These are phyloP conservation scores for Rasamsonia emersonii DNA, from an alignment of 2,329 filamentous ascomycete genomes.

Conservation along the genomic window DNA sequence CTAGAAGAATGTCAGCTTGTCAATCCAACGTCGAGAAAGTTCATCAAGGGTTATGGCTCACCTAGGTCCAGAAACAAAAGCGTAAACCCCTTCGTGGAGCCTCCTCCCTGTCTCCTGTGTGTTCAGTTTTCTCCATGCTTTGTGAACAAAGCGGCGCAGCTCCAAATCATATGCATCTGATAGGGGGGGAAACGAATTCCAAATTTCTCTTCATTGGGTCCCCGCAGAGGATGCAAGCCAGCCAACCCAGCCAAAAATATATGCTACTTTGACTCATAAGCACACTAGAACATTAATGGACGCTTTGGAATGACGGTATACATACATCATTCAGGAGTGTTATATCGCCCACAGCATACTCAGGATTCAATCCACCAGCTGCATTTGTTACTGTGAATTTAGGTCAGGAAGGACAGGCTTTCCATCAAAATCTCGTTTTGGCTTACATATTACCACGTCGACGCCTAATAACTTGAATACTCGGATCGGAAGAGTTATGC, in stretches of 20 bases:
- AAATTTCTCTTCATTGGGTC: conserved; percentile 55
- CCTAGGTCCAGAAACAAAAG: conserved; percentile 55
- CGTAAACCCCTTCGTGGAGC: conserved; percentile 58
- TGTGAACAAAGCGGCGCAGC: conserved; percentile 49
- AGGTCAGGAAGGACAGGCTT: conserved; percentile 8
- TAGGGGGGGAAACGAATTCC: conserved; percentile 53
- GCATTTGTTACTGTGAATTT: conserved; percentile 52
- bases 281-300: conserved; percentile 2
- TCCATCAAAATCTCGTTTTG: conserved; percentile 3
- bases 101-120: conserved; percentile 39
- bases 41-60: too few species aligned
- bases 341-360: conserved; percentile 57
- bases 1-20: conserved; percentile 23
- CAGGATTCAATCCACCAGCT: conserved; percentile 56
- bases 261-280: conserved; percentile 36
- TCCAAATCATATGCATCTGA: conserved; percentile 59
- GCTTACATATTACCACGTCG: conserved; percentile 48
- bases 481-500: conserved; percentile 55
- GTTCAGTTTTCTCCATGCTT: conserved; percentile 45
- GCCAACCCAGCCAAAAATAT: conserved; percentile 55
- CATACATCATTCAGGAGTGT: conserved; percentile 56
- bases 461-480: conserved; percentile 56
- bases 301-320: conserved; percentile 1
- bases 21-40: conserved; percentile 1
- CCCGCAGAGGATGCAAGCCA: conserved; percentile 53